Base-by-base conservation (phyloP, 139 green algal genomes). In the Picochlorum sp. region DNA sequence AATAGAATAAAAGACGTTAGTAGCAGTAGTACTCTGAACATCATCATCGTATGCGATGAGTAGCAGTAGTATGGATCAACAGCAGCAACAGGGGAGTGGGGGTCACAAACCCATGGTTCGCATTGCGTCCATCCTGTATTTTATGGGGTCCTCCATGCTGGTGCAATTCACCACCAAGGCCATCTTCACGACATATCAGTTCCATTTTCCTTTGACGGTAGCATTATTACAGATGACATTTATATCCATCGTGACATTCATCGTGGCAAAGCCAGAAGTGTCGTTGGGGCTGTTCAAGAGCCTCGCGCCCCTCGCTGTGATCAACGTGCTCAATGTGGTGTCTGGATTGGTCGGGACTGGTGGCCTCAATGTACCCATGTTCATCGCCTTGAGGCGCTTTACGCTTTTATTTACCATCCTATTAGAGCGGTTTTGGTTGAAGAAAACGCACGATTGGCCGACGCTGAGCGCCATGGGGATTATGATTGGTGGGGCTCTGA, bases 331-430 rank as follows among this genome's bases (percentile, higher is more conserved):
- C 10, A 90, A 88, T 58, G 72, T 90, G 3, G 73, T 85, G 20
- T 71, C 63, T 23, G 83, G 82, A 2, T 64, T 90, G 3, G 71
- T 89, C 21, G 79, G 82, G 61, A 90, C 84, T 8, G 77, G 65
- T 6, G 84, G 81, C 15, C 69, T 90, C 1, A 89, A 78, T 62
- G 75, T 90, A 4, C 84, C 84, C 8, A 90, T 90, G 84, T 90
- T 89, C 69, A 88, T 90, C 38, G 84, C 80, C 9, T 72, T 90
- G 30, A 74, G 84, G 18, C 70, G 84, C 18, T 89, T 89, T 64
- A 89, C 80, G 13, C 63, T 90, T 69, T 52, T 90, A 11, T 80
- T 82, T 38, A 89, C 84, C 10, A 80, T 90, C 50, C 44, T 80
- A 24, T 61, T 89, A 50, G 84, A 90, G 63, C 61, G 74, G 4